Evolutionary conservation across 495 filamentous ascomycete species (phyloP).

Genomic region (Neurospora cerealis): DNA sequence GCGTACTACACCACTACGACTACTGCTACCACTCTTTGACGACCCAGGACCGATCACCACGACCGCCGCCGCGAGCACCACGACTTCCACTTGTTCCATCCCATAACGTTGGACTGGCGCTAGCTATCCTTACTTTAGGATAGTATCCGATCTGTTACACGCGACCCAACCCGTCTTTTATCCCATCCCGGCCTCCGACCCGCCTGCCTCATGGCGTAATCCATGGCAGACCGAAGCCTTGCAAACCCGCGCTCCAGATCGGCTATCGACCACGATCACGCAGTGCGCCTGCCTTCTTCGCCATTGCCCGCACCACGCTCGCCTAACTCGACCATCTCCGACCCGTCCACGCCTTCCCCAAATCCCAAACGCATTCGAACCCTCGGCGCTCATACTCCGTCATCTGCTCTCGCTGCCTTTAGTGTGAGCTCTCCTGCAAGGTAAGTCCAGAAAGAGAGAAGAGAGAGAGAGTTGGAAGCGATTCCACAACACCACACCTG

Average conservation of each 20-base stretch:
- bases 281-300: constrained; percentile 28
- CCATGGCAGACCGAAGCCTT: constrained; percentile 48
- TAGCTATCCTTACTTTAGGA: too few relatives aligned
- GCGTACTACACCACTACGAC: neutral
- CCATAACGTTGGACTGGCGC: neutral
- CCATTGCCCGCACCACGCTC: constrained; percentile 1
- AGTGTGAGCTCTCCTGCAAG: neutral
- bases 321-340: constrained; percentile 5
- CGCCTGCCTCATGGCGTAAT: constrained; percentile 44
- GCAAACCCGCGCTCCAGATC: constrained; percentile 43
- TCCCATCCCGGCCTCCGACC: constrained; percentile 8
- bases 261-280: constrained; percentile 39
- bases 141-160: neutral
- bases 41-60: neutral
- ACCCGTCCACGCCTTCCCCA: constrained; percentile 6
- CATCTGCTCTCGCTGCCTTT: neutral
- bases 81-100: neutral
- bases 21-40: neutral
- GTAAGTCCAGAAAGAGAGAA: neutral
- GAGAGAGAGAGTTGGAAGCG: neutral
- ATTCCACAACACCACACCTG: neutral
- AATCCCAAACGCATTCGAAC: neutral
- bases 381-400: neutral
- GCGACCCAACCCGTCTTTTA: neutral
- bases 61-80: neutral